A percentile compares a stretch with the other conserved stretches of the same genome.
Evolutionary conservation across 2,329 filamentous ascomycete species (phyloP).

Genomic region (Magnaporthiopsis poae): DNA sequence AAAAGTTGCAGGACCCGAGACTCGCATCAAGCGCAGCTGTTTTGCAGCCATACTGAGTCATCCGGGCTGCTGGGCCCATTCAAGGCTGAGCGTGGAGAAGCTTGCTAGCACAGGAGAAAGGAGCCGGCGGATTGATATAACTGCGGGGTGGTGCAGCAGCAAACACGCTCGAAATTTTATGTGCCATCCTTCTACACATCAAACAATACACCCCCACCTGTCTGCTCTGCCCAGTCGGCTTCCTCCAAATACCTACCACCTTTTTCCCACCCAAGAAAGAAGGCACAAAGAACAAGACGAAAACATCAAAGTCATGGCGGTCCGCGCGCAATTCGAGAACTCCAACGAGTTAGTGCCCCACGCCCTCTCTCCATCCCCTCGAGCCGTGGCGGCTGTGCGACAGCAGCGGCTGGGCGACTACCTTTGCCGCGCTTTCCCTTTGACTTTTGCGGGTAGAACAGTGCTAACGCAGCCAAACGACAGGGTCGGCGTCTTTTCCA

Average conservation of each 20-base stretch:
- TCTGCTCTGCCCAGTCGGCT: neutral
- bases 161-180: neutral
- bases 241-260: neutral
- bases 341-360: constrained; percentile 65
- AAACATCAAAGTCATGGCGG: constrained; percentile 44
- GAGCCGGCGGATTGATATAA: neutral
- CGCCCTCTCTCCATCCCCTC: constrained; percentile 6
- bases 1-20: neutral
- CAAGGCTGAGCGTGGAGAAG: no score
- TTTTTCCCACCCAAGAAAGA: neutral
- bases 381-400: neutral
- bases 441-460: neutral
- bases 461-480: neutral
- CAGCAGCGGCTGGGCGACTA: constrained; percentile 15
- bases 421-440: neutral
- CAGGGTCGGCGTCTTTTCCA: constrained; percentile 93
- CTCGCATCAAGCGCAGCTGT: neutral
- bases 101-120: neutral
- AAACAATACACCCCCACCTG: neutral
- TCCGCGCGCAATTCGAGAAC: constrained; percentile 73
- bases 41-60: neutral
- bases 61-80: neutral
- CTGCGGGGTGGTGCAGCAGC: neutral
- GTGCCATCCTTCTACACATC: neutral
- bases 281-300: neutral